Base-by-base conservation (phyloP, 768 basidiomycete genomes). In the Pholiota molesta region DNA sequence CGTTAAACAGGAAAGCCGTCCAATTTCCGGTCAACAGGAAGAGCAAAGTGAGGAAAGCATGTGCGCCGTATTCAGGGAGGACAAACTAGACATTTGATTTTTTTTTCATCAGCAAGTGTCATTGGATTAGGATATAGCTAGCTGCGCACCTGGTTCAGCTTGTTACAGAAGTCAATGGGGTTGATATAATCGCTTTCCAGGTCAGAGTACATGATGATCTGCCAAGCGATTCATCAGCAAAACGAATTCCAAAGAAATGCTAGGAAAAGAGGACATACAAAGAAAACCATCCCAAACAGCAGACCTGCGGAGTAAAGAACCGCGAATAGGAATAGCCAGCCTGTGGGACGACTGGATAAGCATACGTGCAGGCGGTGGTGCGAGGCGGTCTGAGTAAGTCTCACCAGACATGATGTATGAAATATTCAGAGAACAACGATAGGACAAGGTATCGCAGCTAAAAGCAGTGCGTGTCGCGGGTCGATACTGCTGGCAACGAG, bases 131-230 rank as follows among this genome's bases (percentile, higher is more conserved):
- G n/a, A 26, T 58, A 23, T 14, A 56, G 1, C 60, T 23, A 13
- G 40, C 51, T 26, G 77, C 81, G 47, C 63, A 96, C 97, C 78
- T 94, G 92, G 75, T 99, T 98, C 69, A 99, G 89, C 81, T 97
- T 98, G 81, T 98, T 98, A 79, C 97, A 99, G 44, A 98, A 89
- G 77, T 99, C 97, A 84, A 99, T 99, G 59, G 97, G 97, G 77
- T 99, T 99, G 82, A 98, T 96, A 80, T 98, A 98, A 83, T 97
- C 95, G 82, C 94, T 97, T 77, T 97, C 96, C 72, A 99, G 81
- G 80, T 99, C 97, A 28, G 95, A 97, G 83, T 97, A 98, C 97
- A 98, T 98, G 83, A 99, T 98, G 71, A 99, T 95, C 96, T 98
- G 57, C 42, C 57, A 21, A 59, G 60, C 17, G 19, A 21, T 39